A percentile compares a stretch with the other conserved stretches of the same genome.
Conservation (phyloP, 495 filamentous ascomycete species). For the Aspergillus sclerotiicarbonarius region DNA sequence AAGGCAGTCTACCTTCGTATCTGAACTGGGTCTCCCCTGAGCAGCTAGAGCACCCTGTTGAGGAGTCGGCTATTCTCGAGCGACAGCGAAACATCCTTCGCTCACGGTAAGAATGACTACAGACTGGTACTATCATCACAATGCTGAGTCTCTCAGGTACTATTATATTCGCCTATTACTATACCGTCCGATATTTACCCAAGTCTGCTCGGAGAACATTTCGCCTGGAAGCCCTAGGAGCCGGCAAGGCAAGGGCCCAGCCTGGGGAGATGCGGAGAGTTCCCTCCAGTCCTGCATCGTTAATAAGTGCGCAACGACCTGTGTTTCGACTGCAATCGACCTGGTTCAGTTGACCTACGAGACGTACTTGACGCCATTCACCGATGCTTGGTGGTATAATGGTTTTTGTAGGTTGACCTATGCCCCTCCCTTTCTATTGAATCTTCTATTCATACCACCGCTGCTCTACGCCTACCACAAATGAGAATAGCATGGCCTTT, state of each 20-base stretch:
- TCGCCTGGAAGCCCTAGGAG: neutral
- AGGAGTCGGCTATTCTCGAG: constrained; percentile 19
- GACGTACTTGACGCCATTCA: constrained; percentile 36
- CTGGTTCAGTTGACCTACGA: constrained; percentile 36
- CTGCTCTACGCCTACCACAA: neutral
- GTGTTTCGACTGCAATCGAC: constrained; percentile 39
- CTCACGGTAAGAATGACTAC: constrained; percentile 27
- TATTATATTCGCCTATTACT: constrained; percentile 45
- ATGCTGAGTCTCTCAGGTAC: constrained; percentile 30
- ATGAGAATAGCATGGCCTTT: neutral
- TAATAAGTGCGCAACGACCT: constrained; percentile 36
- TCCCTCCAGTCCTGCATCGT: constrained; percentile 37
- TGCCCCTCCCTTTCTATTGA: too few relatives aligned
- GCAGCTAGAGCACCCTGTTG: neutral
- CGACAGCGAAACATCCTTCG: constrained; percentile 43
- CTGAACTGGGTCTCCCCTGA: constrained; percentile 36
- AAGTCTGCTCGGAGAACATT: constrained; percentile 43
- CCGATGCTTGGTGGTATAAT: constrained; percentile 50
- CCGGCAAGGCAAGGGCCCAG: neutral
- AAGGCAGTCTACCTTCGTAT: constrained; percentile 30
- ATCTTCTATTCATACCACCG: too few relatives aligned
- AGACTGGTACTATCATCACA: neutral
- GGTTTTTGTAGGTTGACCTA: constrained; percentile 37
- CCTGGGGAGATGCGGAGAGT: constrained; percentile 19
- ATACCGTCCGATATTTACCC: constrained; percentile 47